Evolutionary conservation across 768 basidiomycete genomes (phyloP).

Genomic region (Chalciporus piperatus): DNA sequence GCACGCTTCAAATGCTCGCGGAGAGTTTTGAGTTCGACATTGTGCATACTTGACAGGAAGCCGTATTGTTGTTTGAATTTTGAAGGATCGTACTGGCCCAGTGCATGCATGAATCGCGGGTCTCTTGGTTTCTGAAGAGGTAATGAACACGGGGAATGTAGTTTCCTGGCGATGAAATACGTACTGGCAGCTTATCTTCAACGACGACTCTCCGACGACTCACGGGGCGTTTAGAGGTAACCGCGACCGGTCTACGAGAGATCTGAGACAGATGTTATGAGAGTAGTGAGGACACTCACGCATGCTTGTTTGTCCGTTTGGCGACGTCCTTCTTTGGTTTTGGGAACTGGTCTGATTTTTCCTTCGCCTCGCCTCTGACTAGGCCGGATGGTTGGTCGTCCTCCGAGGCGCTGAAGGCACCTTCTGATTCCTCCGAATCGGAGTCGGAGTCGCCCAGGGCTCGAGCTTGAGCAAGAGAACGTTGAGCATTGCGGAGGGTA

Average conservation of each 20-base stretch:
- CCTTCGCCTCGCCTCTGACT: conserved; percentile 31
- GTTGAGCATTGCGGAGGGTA: conserved; percentile 62
- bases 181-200: conserved; percentile 61
- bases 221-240: conserved; percentile 84
- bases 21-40: conserved; percentile 61
- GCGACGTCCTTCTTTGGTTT: conserved; percentile 44
- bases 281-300: conserved; percentile 52
- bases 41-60: conserved; percentile 69
- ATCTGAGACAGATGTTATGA: background rate
- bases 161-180: conserved; percentile 20
- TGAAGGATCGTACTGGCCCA: conserved; percentile 63
- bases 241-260: conserved; percentile 63
- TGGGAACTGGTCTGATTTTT: conserved; percentile 40
- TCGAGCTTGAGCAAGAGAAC: conserved; percentile 44
- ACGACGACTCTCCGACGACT: conserved; percentile 68
- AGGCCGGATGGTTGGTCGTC: conserved; percentile 11
- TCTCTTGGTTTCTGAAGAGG: conserved; percentile 70
- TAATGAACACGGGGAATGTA: conserved; percentile 1
- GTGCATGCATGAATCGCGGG: conserved; percentile 76
- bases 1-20: conserved; percentile 67
- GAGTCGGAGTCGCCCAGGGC: conserved; percentile 40
- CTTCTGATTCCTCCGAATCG: conserved; percentile 26
- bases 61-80: conserved; percentile 70
- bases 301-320: conserved; percentile 78
- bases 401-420: conserved; percentile 2